Evolutionary conservation across 352 stramenopile species (phyloP), one percentile per base, ranked within the genome.

Genomic region (Globisporangium sylvaticum): DNA sequence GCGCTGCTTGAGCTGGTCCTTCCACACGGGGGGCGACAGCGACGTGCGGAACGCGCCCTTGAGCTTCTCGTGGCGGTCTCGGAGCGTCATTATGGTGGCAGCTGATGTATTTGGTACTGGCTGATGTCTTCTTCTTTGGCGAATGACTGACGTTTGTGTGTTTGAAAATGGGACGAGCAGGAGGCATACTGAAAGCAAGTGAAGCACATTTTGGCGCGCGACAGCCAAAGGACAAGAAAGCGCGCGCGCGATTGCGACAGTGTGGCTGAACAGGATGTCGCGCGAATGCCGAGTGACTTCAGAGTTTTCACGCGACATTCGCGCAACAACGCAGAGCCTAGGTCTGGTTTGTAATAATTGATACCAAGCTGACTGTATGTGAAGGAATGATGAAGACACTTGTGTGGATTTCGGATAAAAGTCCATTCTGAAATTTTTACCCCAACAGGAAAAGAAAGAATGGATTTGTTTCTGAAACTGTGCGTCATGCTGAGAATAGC

Each of bases 1-100:
- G 27, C 82, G 79, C 68, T 87, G 71, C 60, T 84, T 87, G 18
- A 94, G 75, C 65, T 91, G 81, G 58, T 90, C 81, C 67, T 94
- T 94, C 79, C 84, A 90, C 60, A 77, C 66, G 6, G 80, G 83
- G n/a, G 83, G 83, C 42, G 83, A 90, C 53, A 92, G 70, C 54
- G 77, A 89, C 63, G 71, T 64, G 54, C 75, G 77, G 63, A 74
- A 78, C 31, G 54, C 9, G 22, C 63, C 64, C 57, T 74, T 74
- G 25, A 77, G 63, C 39, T 59, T 44, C 37, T 60, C 58, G 37
- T 59, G 67, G 48, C 55, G 67, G 7, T 71, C 64, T 22, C 58
- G 56, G 9, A 69, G 56, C 27, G 57, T 59, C 65, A 69, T 69
- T 8, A 22, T 59, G 14, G 27, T 53, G 20, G 53, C n/a, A n/a